Evolutionary conservation across 75 land plant genomes (phyloP).

Genomic region (Pinus tabuliformis): DNA sequence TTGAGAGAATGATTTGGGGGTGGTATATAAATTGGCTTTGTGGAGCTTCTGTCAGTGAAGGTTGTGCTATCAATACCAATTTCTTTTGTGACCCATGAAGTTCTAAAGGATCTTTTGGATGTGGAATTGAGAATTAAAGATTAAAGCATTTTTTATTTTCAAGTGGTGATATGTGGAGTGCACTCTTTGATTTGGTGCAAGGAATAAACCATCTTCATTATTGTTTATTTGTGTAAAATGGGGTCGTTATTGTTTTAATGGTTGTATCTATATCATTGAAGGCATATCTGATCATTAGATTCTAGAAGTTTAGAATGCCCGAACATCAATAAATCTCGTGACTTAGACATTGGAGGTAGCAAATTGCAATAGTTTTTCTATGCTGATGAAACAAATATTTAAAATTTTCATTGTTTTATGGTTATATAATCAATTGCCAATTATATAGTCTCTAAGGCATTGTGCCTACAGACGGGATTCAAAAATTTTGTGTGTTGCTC

Average conservation of each 20-base stretch:
- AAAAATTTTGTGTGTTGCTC: neutral
- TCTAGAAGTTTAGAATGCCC: too few species aligned
- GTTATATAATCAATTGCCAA: neutral
- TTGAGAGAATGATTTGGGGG: slow-evolving; percentile 61
- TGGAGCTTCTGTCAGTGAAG: slow-evolving; percentile 95
- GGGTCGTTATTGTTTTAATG: neutral
- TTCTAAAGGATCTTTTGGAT: slow-evolving; percentile 73
- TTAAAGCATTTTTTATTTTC: slow-evolving; percentile 16
- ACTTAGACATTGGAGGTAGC: neutral
- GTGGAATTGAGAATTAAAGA: slow-evolving; percentile 90
- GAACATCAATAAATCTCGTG: neutral
- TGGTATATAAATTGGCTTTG: slow-evolving; percentile 73
- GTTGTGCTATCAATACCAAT: slow-evolving; percentile 95
- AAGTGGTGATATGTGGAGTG: neutral
- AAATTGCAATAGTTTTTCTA: neutral
- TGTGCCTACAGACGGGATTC: neutral
- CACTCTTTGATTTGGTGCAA: neutral
- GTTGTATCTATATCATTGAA: neutral
- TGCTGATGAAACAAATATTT: neutral
- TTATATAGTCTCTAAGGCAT: neutral
- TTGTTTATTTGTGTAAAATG: neutral
- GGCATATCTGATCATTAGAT: neutral
- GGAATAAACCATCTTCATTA: neutral
- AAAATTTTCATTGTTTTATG: neutral
- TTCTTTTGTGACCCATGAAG: slow-evolving; percentile 92